Evolutionary conservation across 495 filamentous ascomycete genomes (phyloP).

Genomic region (Paragyromitra xinjiangensis): DNA sequence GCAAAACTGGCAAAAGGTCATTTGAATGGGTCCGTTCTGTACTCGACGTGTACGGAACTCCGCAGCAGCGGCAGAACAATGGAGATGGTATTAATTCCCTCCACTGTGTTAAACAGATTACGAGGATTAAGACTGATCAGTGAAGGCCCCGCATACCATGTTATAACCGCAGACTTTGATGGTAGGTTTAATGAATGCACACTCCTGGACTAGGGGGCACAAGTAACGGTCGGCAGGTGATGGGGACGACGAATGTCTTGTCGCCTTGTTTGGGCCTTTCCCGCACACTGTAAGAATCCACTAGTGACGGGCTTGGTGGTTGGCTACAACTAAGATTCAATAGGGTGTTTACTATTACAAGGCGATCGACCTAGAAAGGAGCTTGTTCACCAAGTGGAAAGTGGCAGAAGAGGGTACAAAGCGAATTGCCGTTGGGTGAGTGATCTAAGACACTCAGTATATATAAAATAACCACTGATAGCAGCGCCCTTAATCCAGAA

Average conservation of each 20-base stretch:
- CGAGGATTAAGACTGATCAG: background rate
- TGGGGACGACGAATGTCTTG: slow-evolving; percentile 53
- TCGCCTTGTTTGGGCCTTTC: slow-evolving; percentile 48
- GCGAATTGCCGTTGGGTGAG: slow-evolving; percentile 51
- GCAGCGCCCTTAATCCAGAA: no score
- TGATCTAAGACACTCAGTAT: background rate
- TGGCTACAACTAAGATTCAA: background rate
- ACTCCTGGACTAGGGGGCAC: background rate
- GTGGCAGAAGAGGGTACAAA: slow-evolving; percentile 50
- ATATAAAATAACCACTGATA: no score
- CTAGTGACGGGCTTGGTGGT: background rate
- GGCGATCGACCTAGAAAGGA: slow-evolving; percentile 50
- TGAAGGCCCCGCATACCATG: slow-evolving; percentile 44
- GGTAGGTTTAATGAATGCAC: background rate
- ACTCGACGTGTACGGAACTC: slow-evolving; percentile 50
- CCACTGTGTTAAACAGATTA: background rate
- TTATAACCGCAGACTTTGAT: slow-evolving; percentile 48
- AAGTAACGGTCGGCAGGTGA: slow-evolving; percentile 25
- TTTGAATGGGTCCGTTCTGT: slow-evolving; percentile 37
- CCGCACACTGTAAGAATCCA: slow-evolving; percentile 5
- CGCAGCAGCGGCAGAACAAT: slow-evolving; percentile 27
- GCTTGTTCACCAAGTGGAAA: slow-evolving; percentile 55
- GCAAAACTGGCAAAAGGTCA: slow-evolving; percentile 11
- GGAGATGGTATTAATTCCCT: slow-evolving; percentile 29
- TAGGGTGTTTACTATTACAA: slow-evolving; percentile 56